Evolutionary conservation across 139 green algal genomes (phyloP).

Genomic region (Ettlia oleoabundans): DNA sequence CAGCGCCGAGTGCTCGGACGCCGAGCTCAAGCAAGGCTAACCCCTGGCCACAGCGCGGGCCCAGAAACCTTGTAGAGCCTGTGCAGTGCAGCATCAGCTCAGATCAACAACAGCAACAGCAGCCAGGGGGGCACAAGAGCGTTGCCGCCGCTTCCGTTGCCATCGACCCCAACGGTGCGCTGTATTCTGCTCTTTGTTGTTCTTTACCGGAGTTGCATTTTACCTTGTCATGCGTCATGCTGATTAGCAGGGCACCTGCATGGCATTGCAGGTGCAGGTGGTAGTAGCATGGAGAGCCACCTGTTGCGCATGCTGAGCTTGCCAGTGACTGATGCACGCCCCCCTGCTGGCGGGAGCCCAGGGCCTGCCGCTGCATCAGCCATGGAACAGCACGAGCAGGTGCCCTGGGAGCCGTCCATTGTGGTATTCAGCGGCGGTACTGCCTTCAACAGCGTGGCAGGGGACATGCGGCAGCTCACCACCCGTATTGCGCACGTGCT

Average conservation of each 20-base stretch:
- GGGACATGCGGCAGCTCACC: constrained; percentile 76
- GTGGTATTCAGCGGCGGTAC: constrained; percentile 96
- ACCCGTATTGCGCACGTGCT: constrained; percentile 92
- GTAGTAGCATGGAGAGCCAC: constrained; percentile 25
- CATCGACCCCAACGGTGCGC: no score
- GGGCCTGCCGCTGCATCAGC: background rate
- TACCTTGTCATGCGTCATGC: no score
- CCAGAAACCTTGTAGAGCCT: no score
- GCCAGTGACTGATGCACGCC: background rate
- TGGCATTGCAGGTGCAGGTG: background rate
- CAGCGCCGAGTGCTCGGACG: no score
- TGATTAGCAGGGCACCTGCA: no score
- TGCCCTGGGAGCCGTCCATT: constrained; percentile 52
- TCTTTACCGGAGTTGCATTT: no score
- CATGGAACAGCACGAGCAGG: background rate
- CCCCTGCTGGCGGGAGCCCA: background rate
- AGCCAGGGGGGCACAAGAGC: no score
- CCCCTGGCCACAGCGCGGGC: no score
- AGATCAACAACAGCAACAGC: no score
- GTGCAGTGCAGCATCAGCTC: no score
- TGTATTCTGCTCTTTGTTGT: background rate
- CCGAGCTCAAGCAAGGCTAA: no score
- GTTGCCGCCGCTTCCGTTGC: no score
- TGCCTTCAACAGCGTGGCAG: constrained; percentile 97
- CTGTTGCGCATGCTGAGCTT: constrained; percentile 28